Conservation (phyloP, 2,329 filamentous ascomycete genomes). For the Fusarium gaditjirri region DNA sequence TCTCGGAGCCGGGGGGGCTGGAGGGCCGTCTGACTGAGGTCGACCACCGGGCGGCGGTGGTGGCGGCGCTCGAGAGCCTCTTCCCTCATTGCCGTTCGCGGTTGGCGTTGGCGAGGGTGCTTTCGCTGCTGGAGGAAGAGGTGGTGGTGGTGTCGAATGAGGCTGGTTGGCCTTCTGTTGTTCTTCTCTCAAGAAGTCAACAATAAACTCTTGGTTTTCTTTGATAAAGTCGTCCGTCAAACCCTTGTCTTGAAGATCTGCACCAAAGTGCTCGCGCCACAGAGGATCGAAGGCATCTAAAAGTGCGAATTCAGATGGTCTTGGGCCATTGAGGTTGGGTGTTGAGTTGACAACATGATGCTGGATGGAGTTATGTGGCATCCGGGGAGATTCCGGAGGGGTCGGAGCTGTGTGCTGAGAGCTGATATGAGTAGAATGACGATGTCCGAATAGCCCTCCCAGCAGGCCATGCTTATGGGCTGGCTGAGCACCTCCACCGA, state of each 20-base stretch:
- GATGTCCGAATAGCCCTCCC: slow-evolving; percentile 71
- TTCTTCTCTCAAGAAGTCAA: slow-evolving; percentile 70
- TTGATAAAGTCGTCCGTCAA: slow-evolving; percentile 74
- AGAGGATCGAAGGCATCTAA: slow-evolving; percentile 72
- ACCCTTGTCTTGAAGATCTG: slow-evolving; percentile 70
- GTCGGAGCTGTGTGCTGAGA: slow-evolving; percentile 65
- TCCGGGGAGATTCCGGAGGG: slow-evolving; percentile 66
- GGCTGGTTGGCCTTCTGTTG: slow-evolving; percentile 54
- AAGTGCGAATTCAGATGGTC: slow-evolving; percentile 63
- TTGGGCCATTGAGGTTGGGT: slow-evolving; percentile 59
- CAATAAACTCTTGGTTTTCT: slow-evolving; percentile 75
- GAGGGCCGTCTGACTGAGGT: slow-evolving; percentile 44
- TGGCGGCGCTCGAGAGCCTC: slow-evolving; percentile 50
- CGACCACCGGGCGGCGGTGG: slow-evolving; percentile 49
- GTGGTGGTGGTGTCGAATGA: slow-evolving; percentile 41
- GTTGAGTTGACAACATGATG: slow-evolving; percentile 54
- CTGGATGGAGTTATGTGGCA: slow-evolving; percentile 51
- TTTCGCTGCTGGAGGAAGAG: slow-evolving; percentile 40
- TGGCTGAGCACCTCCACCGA: slow-evolving; percentile 63
- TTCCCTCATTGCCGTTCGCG: slow-evolving; percentile 47
- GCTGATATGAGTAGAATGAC: slow-evolving; percentile 61
- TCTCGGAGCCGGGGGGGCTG: slow-evolving; percentile 44
- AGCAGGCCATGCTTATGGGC: slow-evolving; percentile 60
- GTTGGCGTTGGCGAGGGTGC: slow-evolving; percentile 45
- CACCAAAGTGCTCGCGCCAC: slow-evolving; percentile 74